Evolutionary conservation across 2,329 filamentous ascomycete species (phyloP).

Genomic region (Kalaharituber pfeilii): DNA sequence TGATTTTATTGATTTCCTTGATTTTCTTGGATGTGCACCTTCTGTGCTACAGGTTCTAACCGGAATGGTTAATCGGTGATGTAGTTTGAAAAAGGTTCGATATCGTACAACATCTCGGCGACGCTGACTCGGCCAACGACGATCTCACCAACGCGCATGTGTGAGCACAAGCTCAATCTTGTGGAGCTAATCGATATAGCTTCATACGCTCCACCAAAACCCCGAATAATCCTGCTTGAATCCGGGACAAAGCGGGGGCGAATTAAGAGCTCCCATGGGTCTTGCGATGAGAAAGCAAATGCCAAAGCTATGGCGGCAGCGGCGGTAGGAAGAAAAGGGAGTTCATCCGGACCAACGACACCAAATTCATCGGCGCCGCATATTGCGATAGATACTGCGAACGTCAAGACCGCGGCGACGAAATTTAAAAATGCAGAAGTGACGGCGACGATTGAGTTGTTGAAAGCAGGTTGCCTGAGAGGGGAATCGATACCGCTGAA

Average conservation of each 20-base stretch:
- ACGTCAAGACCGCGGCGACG: conserved; percentile 34
- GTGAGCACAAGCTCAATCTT: conserved; percentile 63
- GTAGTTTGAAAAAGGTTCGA: conserved; percentile 87
- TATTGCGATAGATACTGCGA: conserved; percentile 29
- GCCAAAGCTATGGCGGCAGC: conserved; percentile 33
- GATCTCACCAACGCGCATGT: conserved; percentile 61
- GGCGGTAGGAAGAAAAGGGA: too few species aligned
- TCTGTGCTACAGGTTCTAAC: neutral
- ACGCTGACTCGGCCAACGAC: conserved; percentile 78
- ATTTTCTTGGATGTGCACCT: conserved; percentile 6
- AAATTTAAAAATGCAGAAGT: conserved; percentile 27
- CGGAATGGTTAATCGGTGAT: conserved; percentile 15
- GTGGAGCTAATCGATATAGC: conserved; percentile 75
- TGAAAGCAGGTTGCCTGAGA: conserved; percentile 66
- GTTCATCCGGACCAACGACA: conserved; percentile 29
- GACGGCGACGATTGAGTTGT: conserved; percentile 65
- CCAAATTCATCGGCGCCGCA: conserved; percentile 19
- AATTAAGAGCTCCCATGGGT: conserved; percentile 5
- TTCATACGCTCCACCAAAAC: conserved; percentile 52
- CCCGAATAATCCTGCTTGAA: conserved; percentile 71
- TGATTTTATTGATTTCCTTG: conserved; percentile 10
- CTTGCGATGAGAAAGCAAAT: neutral
- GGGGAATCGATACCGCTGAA: conserved; percentile 69
- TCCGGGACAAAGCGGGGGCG: conserved; percentile 46
- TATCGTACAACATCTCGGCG: conserved; percentile 78